These are phyloP conservation scores for Hyaloscypha variabilis DNA, from an alignment of 495 filamentous ascomycete species.

Conservation along the genomic window DNA sequence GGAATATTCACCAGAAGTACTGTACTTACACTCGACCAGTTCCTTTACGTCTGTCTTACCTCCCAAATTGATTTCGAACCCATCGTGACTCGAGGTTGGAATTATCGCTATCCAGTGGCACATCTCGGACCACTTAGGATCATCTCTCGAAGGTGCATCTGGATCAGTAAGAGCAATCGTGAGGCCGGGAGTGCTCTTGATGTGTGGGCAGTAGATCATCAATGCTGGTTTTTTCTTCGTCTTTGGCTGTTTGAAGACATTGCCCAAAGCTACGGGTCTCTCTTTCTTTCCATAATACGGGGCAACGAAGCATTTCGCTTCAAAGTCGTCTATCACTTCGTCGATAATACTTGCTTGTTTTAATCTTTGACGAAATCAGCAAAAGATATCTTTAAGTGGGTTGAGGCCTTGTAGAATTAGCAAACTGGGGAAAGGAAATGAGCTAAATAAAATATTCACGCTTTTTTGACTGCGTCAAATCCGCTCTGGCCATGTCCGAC, in stretches of 20 bases:
- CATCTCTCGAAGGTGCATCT: slow-evolving; percentile 65
- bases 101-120: slow-evolving; percentile 70
- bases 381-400: slow-evolving; percentile 41
- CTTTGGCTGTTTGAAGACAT: slow-evolving; percentile 55
- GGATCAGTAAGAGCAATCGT: slow-evolving; percentile 65
- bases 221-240: slow-evolving; percentile 54
- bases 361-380: background rate
- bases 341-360: slow-evolving; percentile 58
- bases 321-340: slow-evolving; percentile 66
- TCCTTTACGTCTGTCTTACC: slow-evolving; percentile 5
- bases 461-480: background rate
- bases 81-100: background rate
- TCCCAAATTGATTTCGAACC: background rate
- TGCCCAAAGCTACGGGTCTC: slow-evolving; percentile 57
- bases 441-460: background rate
- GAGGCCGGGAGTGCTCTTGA: slow-evolving; percentile 21
- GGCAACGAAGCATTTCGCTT: slow-evolving; percentile 52
- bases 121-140: slow-evolving; percentile 70
- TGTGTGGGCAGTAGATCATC: slow-evolving; percentile 34
- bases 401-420: slow-evolving; percentile 25
- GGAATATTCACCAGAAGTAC: background rate
- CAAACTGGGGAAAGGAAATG: background rate
- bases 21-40: slow-evolving; percentile 24
- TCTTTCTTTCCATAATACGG: slow-evolving; percentile 51
- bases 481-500: background rate